phyloP scores from a whole-genome alignment of 306 rosid genomes.

The Boehmeria nivea region DNA sequence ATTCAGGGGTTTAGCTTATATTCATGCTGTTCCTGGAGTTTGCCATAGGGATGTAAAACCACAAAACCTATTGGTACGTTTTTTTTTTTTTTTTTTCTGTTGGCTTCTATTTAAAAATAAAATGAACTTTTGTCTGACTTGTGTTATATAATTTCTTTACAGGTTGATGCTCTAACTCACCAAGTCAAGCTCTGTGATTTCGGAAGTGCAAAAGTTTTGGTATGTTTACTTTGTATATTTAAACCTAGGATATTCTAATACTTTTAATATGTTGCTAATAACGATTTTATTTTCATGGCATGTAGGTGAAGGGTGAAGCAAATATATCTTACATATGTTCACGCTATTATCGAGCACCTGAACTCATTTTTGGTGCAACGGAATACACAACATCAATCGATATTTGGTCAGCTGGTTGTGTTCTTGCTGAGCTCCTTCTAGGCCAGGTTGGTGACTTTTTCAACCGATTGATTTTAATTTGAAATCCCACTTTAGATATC shows the following conservation, averaged over 20 bases:
- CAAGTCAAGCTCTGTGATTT: slow-evolving; percentile 93
- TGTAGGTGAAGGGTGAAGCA: slow-evolving; percentile 79
- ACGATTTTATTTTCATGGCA: slow-evolving; percentile 14
- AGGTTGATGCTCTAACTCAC: slow-evolving; percentile 93
- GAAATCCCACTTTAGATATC: slow-evolving; percentile 3
- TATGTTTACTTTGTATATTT: slow-evolving; percentile 25
- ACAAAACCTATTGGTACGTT: slow-evolving; percentile 80
- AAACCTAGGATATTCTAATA: not conserved
- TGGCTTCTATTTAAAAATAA: slow-evolving; percentile 8
- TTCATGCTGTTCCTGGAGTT: slow-evolving; percentile 84
- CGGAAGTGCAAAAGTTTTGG: slow-evolving; percentile 95
- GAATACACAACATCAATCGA: slow-evolving; percentile 86
- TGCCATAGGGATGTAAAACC: slow-evolving; percentile 95
- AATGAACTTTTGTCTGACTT: slow-evolving; percentile 10
- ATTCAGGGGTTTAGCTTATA: slow-evolving; percentile 89
- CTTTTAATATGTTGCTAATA: not conserved
- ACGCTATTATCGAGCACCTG: slow-evolving; percentile 98
- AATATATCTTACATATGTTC: slow-evolving; percentile 94
- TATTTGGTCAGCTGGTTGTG: slow-evolving; percentile 99
- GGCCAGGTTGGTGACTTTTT: slow-evolving; percentile 60
- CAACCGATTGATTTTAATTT: not conserved
- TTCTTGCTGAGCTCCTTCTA: slow-evolving; percentile 91
- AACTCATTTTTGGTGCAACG: slow-evolving; percentile 92
- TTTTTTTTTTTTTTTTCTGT: no score
- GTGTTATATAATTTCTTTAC: slow-evolving; percentile 10